Evolutionary conservation across 805 yeast species (phyloP).

Genomic region (Saccharomycodes ludwigii): DNA sequence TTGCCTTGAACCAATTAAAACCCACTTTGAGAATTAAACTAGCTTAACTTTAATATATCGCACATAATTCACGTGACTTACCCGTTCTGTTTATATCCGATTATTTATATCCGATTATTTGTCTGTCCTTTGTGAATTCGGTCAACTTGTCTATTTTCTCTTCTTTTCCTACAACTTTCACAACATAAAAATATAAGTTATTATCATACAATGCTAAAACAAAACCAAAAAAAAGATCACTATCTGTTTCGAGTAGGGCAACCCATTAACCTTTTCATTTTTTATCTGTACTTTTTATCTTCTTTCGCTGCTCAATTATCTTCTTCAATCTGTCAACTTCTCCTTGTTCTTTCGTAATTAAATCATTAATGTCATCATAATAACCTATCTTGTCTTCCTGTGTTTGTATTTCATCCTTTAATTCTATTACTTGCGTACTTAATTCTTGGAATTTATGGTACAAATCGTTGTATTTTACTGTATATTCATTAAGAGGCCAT

Average conservation of each 20-base stretch:
- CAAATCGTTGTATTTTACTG: slow-evolving; percentile 29
- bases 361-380: slow-evolving; percentile 22
- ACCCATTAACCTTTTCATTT: slow-evolving; percentile 4
- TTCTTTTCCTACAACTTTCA: not conserved
- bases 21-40: no score
- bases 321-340: slow-evolving; percentile 33
- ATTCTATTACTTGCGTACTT: slow-evolving; percentile 25
- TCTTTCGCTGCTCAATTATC: slow-evolving; percentile 15
- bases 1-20: no score
- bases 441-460: slow-evolving; percentile 33
- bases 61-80: no score
- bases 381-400: slow-evolving; percentile 20
- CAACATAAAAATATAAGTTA: not conserved
- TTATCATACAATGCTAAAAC: no score
- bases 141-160: not conserved
- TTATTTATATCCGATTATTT: not conserved
- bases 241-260: slow-evolving; percentile 1
- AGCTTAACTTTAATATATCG: no score
- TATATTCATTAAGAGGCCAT: slow-evolving; percentile 28
- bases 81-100: not conserved
- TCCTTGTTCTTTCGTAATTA: slow-evolving; percentile 32
- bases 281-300: slow-evolving; percentile 4
- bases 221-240: not conserved
- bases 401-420: slow-evolving; percentile 12
- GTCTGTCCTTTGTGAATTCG: not conserved